Evolutionary conservation across 2,329 filamentous ascomycete genomes (phyloP).

Genomic region (Cadophora gregata): DNA sequence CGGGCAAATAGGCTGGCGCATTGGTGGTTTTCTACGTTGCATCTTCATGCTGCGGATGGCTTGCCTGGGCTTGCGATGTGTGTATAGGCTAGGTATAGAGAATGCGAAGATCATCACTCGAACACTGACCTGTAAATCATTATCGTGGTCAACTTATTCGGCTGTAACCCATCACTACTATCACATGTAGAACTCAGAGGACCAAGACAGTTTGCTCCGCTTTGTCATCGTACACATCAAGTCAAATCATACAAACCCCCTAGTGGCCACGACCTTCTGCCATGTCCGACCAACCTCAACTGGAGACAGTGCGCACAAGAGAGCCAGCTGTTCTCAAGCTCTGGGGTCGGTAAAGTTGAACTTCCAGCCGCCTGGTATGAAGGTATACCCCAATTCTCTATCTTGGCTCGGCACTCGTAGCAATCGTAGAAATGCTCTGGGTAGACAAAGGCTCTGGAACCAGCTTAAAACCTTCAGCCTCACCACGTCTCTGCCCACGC

Average conservation of each 20-base stretch:
- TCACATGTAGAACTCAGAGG: no score
- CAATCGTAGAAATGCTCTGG: neutral
- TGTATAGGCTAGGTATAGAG: conserved; percentile 22
- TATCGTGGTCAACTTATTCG: neutral
- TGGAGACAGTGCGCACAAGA: no score
- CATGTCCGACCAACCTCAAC: no score
- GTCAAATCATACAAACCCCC: no score
- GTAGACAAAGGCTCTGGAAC: neutral
- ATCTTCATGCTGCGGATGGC: conserved; percentile 4
- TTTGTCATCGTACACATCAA: no score
- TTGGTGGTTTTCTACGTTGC: conserved; percentile 14
- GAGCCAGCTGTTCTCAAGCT: neutral
- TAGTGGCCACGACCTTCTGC: no score
- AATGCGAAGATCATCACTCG: conserved; percentile 19
- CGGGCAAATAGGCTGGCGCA: conserved; percentile 18
- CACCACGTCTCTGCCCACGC: neutral
- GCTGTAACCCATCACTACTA: neutral
- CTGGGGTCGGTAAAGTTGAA: neutral
- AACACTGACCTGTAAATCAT: neutral
- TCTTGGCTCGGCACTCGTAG: neutral
- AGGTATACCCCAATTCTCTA: neutral
- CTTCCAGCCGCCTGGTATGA: neutral
- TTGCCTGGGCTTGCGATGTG: conserved; percentile 1
- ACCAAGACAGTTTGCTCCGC: no score
- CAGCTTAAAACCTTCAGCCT: no score